These are phyloP conservation scores for Fusarium succisae DNA, from an alignment of 2,329 filamentous ascomycete species.

Conservation along the genomic window DNA sequence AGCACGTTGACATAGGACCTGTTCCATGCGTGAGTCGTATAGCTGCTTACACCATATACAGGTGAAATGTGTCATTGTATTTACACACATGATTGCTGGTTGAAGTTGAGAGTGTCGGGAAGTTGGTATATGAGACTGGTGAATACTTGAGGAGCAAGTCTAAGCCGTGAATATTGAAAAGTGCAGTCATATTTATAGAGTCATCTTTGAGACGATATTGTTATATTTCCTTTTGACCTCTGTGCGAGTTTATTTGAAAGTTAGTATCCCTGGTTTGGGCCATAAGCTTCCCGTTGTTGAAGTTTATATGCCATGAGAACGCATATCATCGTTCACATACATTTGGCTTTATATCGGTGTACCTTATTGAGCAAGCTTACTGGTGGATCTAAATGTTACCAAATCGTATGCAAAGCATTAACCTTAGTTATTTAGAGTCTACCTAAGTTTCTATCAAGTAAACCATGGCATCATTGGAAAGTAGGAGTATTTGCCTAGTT, in stretches of 20 bases:
- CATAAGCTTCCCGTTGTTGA: neutral
- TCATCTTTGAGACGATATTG: fast-evolving
- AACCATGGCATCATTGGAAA: neutral
- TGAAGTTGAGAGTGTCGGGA: fast-evolving
- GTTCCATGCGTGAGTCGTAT: neutral
- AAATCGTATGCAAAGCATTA: fast-evolving
- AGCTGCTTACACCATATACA: neutral
- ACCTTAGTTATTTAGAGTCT: neutral
- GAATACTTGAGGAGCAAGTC: neutral
- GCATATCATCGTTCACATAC: neutral
- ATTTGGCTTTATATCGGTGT: neutral
- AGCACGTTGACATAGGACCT: neutral
- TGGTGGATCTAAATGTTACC: fast-evolving
- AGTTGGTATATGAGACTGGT: neutral
- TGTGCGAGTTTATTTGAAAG: neutral
- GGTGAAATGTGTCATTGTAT: neutral
- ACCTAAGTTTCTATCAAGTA: too few species aligned
- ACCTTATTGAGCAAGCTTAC: neutral
- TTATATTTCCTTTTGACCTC: neutral
- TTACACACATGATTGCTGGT: neutral
- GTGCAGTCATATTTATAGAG: neutral
- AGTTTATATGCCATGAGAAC: neutral
- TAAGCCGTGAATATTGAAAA: too few species aligned
- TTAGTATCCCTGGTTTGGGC: neutral
- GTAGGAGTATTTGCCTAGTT: neutral